Evolutionary conservation across 352 stramenopile genomes (phyloP), one percentile per base, ranked within the genome.

Genomic region (Phytophthora fragariaefolia): DNA sequence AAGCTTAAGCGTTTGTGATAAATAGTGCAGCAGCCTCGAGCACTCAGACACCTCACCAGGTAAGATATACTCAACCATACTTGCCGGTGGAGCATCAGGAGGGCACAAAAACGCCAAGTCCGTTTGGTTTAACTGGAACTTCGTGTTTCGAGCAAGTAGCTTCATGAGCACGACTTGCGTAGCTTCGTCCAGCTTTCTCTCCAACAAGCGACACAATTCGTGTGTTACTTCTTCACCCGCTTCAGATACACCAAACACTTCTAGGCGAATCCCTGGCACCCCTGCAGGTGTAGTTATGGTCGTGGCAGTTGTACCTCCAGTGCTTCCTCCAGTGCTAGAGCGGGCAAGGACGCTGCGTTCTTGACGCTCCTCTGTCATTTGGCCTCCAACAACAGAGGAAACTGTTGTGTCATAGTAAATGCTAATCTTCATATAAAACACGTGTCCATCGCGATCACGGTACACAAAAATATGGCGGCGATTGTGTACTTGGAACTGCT

Each of bases 401-500:
- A 51, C 30, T 15, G 43, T 54, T 54, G 45, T 53, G 48, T 76
- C 73, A 38, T 82, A 73, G 49, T 77, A 80, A 52, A 91, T 74
- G 43, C 84, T 89, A 64, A 96, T 93, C 54, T 92, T 92, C 74
- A 96, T 93, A 64, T 96, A 96, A 71, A 96, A 96, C 18, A 96
- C 89, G 47, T 96, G 85, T 3, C 89, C 87, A 20, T 87, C 82
- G 4, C 86, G 84, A 66, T 96, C 87, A 15, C 87, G 77, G 50
- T 96, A 96, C 9, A 96, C 89, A 65, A 96, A 96, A 26, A 93
- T 85, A 28, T 96, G 83, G 2, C 85, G 83, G 4, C 89, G 82
- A 66, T 96, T 96, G 74, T 95, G 88, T 28, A 96, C 89, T 80
- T 96, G 86, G 48, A 96, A 96, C 53, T 94, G 89, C 64, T 96